Percentiles rank a stretch among this genome's conserved stretches.
phyloP scores from a whole-genome alignment of 2,329 filamentous ascomycete genomes.

The Apiospora saccharicola region DNA sequence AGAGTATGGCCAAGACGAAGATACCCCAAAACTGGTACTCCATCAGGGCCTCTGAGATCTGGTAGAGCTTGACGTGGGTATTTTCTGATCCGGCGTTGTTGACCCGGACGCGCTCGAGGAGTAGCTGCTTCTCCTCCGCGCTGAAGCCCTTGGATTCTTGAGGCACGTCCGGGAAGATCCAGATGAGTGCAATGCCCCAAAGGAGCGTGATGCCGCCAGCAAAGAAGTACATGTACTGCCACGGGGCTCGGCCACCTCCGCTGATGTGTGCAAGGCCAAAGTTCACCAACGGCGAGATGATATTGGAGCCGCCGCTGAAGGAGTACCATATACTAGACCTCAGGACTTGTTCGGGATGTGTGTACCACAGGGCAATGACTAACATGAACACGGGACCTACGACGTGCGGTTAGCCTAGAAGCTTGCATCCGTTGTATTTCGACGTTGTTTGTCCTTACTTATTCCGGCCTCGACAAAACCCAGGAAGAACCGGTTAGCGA shows the following conservation, averaged over 20 bases:
- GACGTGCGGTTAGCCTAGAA: neutral
- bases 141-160: slow-evolving; percentile 41
- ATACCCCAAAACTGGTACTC: slow-evolving; percentile 43
- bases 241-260: slow-evolving; percentile 37
- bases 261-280: slow-evolving; percentile 45
- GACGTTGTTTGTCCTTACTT: slow-evolving; percentile 26
- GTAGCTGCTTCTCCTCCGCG: slow-evolving; percentile 37
- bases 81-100: slow-evolving; percentile 41
- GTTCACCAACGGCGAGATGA: slow-evolving; percentile 44
- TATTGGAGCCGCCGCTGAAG: slow-evolving; percentile 46
- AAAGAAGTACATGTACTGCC: slow-evolving; percentile 47
- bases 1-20: slow-evolving; percentile 40
- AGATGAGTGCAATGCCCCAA: slow-evolving; percentile 36
- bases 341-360: slow-evolving; percentile 46
- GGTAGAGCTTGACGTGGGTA: slow-evolving; percentile 38
- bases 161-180: slow-evolving; percentile 41
- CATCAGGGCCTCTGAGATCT: slow-evolving; percentile 38
- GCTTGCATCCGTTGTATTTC: neutral
- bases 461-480: slow-evolving; percentile 45
- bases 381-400: slow-evolving; percentile 45
- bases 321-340: slow-evolving; percentile 48
- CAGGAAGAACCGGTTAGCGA: slow-evolving; percentile 46
- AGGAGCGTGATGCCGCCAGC: slow-evolving; percentile 42
- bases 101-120: slow-evolving; percentile 37
- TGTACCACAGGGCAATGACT: slow-evolving; percentile 49